Conservation (phyloP, 768 basidiomycete species). For the Trametes elegans region DNA sequence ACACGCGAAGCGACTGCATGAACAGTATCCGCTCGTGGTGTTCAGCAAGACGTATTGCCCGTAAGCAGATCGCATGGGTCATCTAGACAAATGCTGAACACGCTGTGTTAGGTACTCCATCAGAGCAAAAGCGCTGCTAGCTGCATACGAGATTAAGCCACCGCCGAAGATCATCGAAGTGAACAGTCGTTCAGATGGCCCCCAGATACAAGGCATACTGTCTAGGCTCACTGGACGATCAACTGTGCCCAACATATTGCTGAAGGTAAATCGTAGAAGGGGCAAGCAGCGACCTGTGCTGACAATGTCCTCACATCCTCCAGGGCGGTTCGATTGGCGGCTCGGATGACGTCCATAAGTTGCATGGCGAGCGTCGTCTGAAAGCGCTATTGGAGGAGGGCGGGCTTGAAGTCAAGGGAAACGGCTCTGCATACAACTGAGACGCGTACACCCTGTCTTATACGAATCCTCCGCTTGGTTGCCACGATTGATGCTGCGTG, state of each 20-base stretch:
- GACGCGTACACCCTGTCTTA: neutral
- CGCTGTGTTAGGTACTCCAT: constrained; percentile 49
- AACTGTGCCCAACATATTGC: constrained; percentile 76
- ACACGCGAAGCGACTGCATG: constrained; percentile 41
- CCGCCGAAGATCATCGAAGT: constrained; percentile 72
- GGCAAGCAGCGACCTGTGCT: neutral
- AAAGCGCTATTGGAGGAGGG: constrained; percentile 44
- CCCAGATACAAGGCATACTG: constrained; percentile 62
- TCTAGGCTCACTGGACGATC: constrained; percentile 60
- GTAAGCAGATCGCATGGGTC: constrained; percentile 41
- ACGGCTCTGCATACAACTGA: neutral
- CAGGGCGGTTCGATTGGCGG: constrained; percentile 41
- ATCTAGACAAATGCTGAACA: neutral
- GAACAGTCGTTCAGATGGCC: constrained; percentile 59
- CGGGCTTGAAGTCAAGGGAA: constrained; percentile 37
- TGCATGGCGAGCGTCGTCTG: constrained; percentile 51
- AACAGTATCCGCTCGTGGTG: constrained; percentile 63
- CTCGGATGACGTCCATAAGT: constrained; percentile 52
- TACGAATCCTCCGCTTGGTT: too few species aligned
- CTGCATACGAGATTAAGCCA: constrained; percentile 57
- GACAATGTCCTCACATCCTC: neutral
- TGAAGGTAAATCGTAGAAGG: constrained; percentile 41
- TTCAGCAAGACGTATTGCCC: constrained; percentile 87
- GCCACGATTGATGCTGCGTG: too few species aligned
- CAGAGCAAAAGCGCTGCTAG: constrained; percentile 61